Evolutionary conservation across 176 grass and related monocot genomes (phyloP).

Genomic region (Avena eriantha): DNA sequence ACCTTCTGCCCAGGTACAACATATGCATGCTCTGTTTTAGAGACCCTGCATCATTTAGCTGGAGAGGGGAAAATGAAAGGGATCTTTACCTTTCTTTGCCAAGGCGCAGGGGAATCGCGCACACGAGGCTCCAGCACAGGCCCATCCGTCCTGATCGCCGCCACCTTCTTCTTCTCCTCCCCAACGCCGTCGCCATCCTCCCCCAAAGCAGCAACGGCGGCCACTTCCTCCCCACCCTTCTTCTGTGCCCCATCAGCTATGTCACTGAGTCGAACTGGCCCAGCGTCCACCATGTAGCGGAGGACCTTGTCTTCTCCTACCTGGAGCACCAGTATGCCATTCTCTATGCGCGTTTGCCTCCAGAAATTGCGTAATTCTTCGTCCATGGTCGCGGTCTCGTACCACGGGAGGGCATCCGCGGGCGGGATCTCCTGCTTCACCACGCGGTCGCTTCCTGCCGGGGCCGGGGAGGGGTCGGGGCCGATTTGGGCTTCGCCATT

Average conservation of each 20-base stretch:
- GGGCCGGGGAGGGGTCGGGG: conserved; percentile 32
- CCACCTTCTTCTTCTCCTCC: background rate
- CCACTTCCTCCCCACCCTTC: background rate
- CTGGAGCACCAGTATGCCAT: conserved; percentile 44
- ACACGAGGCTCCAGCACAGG: background rate
- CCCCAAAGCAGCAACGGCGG: background rate
- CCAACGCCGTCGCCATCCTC: background rate
- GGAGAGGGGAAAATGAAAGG: background rate
- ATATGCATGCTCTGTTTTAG: background rate
- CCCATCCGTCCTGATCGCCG: background rate
- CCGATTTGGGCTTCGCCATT: conserved; percentile 2
- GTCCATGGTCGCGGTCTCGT: conserved; percentile 36
- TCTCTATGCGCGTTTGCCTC: conserved; percentile 28
- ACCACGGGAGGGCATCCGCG: background rate
- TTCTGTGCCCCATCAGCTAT: background rate
- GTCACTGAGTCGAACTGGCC: background rate
- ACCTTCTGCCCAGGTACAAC: background rate
- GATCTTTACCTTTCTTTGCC: background rate
- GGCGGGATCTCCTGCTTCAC: background rate
- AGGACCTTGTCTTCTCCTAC: conserved; percentile 6
- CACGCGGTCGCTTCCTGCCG: background rate
- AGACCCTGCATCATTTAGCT: background rate
- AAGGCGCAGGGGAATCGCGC: background rate
- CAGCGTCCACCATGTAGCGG: background rate
- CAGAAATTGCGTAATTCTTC: conserved; percentile 49